Conservation (phyloP, 164 flowering plant species). For the Malania oleifera region DNA sequence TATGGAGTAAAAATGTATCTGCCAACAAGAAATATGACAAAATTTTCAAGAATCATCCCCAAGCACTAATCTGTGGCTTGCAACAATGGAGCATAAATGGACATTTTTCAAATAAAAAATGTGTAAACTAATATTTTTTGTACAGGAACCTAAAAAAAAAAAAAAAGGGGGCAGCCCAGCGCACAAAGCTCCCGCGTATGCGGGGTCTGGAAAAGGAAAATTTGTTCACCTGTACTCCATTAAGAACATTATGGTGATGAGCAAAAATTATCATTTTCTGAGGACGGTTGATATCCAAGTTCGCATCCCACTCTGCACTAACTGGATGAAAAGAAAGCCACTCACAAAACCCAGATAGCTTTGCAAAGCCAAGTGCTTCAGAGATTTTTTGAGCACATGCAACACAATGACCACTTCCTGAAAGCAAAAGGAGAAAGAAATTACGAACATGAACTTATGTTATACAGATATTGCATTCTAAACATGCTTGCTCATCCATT, state of each 20-base stretch:
- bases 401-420: conserved; percentile 31
- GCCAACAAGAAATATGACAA: too few relatives aligned
- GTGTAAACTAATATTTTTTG: too few relatives aligned
- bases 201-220: too few relatives aligned
- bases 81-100: too few relatives aligned
- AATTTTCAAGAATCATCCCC: too few relatives aligned
- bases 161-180: too few relatives aligned
- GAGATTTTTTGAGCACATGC: conserved; percentile 31
- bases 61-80: too few relatives aligned
- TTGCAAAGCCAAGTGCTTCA: conserved; percentile 85
- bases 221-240: conserved; percentile 66
- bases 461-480: neutral
- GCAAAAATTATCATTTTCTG: conserved; percentile 92
- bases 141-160: too few relatives aligned
- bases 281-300: conserved; percentile 29
- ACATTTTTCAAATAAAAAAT: too few relatives aligned
- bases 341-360: conserved; percentile 74
- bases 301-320: conserved; percentile 35
- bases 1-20: too few relatives aligned
- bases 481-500: neutral
- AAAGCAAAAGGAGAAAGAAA: conserved; percentile 12
- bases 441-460: neutral
- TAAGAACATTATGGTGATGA: conserved; percentile 88
- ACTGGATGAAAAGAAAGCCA: conserved; percentile 88
- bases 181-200: too few relatives aligned